A percentile compares a stretch with the other conserved stretches of the same genome.
These are phyloP conservation scores for Citrus sp. DNA, from an alignment of 345 rosid genomes.

Conservation along the genomic window DNA sequence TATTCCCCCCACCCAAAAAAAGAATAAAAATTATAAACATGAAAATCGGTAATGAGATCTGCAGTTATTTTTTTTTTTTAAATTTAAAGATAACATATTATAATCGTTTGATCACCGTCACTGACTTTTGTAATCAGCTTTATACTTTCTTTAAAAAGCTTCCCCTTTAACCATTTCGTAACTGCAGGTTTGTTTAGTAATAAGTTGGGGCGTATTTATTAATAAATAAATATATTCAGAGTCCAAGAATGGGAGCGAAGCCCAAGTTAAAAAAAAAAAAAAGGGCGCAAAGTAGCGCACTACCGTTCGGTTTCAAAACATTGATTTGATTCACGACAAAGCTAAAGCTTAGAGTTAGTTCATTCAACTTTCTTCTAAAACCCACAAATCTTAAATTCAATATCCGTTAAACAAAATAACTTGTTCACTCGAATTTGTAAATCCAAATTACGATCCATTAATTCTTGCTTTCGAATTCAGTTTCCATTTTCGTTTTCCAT, in stretches of 20 bases:
- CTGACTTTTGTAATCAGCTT: background rate
- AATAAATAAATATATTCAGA: no score
- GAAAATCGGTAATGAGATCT: background rate
- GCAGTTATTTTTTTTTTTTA: background rate
- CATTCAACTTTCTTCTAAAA: background rate
- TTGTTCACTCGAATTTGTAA: background rate
- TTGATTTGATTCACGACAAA: no score
- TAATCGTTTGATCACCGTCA: background rate
- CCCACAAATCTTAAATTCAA: background rate
- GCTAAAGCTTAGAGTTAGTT: no score
- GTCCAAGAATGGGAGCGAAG: background rate
- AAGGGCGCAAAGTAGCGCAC: background rate
- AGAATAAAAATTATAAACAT: no score
- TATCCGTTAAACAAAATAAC: no score
- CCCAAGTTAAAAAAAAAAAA: background rate
- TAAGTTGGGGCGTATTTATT: no score
- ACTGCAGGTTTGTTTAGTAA: no score
- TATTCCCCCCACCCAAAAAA: no score
- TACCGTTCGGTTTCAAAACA: background rate
- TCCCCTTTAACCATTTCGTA: no score
- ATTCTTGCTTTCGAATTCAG: background rate
- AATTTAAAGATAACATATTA: background rate
- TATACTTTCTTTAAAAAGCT: no score
- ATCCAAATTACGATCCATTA: background rate
- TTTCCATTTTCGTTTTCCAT: conserved; percentile 7